Evolutionary conservation across 768 basidiomycete genomes (phyloP), one percentile per base, ranked within the genome.

Genomic region (Trametes cubensis): DNA sequence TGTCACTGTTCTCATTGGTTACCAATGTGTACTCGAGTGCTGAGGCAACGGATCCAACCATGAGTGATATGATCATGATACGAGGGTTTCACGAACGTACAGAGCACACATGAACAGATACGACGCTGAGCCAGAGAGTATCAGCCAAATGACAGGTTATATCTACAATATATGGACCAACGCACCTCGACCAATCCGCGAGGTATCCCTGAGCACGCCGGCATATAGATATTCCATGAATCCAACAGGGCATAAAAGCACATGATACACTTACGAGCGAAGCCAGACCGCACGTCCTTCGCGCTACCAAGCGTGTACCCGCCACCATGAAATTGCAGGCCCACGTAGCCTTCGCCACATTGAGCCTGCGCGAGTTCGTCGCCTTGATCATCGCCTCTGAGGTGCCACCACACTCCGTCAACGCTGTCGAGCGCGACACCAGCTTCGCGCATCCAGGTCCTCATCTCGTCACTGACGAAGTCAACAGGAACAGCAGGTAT

Each of bases 11-110:
- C 72, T 73, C 18, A 75, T 70, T 30, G 6, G 41, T 23, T 55
- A 66, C 20, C 84, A 81, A 52, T 74, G 73, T n/a, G 73, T 72
- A 6, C 83, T 77, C 42, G 83, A 85, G 38, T 17, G 79, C 82
- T 21, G 72, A 76, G 2, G 77, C 63, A 2, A 77, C 63, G 11
- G 34, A 11, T 34, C 4, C 34, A 20, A 86, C 78, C 34, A 72
- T 69, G 0, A 82, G 74, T 1, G 80, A 78, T 40, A 15, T 11
- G 20, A 42, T 18, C 1, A 21, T 2, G n/a, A 41, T 49, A n/a
- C 18, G 21, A 3, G 42, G 2, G 28, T 4, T 4, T 0, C 7
- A 6, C 17, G 25, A 13, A 41, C 55, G 17, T 40, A 64, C 63
- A 49, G 6, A 64, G 45, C 2, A 64, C 54, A 30, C 57, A 56